Percentiles rank a stretch among this genome's conserved stretches.
phyloP scores from a whole-genome alignment of 345 rosid species.

The Anastatica hierochuntica region DNA sequence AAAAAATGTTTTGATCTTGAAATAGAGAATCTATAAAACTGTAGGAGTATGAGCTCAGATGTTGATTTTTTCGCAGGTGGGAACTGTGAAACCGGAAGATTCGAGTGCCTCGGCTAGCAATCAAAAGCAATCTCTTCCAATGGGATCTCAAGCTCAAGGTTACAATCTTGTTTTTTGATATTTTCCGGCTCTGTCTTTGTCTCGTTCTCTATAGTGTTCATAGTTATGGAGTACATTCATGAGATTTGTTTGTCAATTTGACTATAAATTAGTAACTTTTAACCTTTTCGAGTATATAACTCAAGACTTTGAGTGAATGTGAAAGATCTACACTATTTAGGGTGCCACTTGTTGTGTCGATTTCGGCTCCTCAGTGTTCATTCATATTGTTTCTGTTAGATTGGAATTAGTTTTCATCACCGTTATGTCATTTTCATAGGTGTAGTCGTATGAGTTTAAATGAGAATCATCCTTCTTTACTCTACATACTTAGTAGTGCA shows the following conservation, averaged over 20 bases:
- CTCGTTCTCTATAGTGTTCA: too few species aligned
- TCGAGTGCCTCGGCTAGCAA: conserved; percentile 29
- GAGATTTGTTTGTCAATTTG: neutral
- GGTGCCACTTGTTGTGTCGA: neutral
- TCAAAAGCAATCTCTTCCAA: conserved; percentile 21
- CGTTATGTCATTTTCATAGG: too few species aligned
- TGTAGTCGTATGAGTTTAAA: neutral
- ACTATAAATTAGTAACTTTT: neutral
- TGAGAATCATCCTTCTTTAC: neutral
- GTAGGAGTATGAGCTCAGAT: neutral
- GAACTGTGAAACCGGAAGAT: conserved; percentile 47
- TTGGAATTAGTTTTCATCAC: too few species aligned
- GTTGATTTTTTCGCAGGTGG: conserved; percentile 28
- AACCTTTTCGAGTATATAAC: neutral
- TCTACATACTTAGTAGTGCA: neutral
- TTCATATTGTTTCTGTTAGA: too few species aligned
- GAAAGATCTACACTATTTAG: neutral
- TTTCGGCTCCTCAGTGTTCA: too few species aligned
- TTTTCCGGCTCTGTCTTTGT: neutral
- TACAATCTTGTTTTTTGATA: neutral
- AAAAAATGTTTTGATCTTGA: neutral
- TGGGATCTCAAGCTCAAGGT: conserved; percentile 37
- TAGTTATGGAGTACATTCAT: too few species aligned
- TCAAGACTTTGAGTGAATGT: neutral
- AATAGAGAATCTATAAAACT: neutral